These are phyloP conservation scores for Pseudoneurospora amorphoporcata DNA, from an alignment of 495 filamentous ascomycete species.

Conservation along the genomic window DNA sequence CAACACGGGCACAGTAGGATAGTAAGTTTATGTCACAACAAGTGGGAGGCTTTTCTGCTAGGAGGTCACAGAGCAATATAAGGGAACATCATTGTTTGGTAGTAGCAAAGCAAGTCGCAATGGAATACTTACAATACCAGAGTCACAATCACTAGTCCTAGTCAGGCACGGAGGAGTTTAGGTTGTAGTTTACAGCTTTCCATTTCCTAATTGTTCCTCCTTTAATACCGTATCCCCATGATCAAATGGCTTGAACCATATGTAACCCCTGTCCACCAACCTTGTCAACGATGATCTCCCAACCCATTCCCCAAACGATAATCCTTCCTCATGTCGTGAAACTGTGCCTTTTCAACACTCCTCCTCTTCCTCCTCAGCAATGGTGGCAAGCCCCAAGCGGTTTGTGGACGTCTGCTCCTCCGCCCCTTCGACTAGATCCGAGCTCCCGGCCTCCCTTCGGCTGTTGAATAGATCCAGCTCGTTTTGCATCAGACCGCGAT, in stretches of 20 bases:
- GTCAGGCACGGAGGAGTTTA: not conserved
- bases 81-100: not conserved
- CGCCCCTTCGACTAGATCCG: not conserved
- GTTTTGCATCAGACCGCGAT: too few species aligned
- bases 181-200: not conserved
- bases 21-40: not conserved
- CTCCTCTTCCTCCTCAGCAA: not conserved
- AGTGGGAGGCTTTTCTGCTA: not conserved
- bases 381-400: not conserved
- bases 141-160: not conserved
- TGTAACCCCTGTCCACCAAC: not conserved
- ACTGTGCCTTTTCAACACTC: too few species aligned
- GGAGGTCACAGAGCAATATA: not conserved
- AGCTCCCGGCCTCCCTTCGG: not conserved
- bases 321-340: too few species aligned
- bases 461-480: not conserved
- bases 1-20: too few species aligned
- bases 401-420: not conserved
- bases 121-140: not conserved
- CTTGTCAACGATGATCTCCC: not conserved
- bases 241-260: not conserved
- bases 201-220: not conserved
- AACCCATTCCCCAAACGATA: too few species aligned
- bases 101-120: not conserved
- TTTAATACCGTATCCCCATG: not conserved